A percentile compares a stretch with the other conserved stretches of the same genome.
Evolutionary conservation across 2,329 filamentous ascomycete species (phyloP).

Genomic region (Salinomyces thailandicus): DNA sequence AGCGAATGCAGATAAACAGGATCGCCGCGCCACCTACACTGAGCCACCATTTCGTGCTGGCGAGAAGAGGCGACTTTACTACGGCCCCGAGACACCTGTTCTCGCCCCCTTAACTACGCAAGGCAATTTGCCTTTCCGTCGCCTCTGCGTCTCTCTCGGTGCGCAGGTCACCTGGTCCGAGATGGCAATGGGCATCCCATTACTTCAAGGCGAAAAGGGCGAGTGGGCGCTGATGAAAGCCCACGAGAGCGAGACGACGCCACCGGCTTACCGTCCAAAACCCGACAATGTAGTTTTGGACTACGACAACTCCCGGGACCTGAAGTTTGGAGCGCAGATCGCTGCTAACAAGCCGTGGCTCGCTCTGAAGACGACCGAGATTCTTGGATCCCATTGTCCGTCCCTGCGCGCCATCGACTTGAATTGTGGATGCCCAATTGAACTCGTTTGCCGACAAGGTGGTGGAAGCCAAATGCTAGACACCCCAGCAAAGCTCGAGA

Average conservation of each 20-base stretch:
- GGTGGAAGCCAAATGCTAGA: constrained; percentile 91
- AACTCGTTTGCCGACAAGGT: constrained; percentile 79
- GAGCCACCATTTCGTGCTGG: constrained; percentile 82
- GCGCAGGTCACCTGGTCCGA: constrained; percentile 94
- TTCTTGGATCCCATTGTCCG: constrained; percentile 64
- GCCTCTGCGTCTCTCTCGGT: constrained; percentile 79
- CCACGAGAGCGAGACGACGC: constrained; percentile 67
- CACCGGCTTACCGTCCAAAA: constrained; percentile 55
- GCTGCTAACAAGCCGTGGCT: constrained; percentile 87
- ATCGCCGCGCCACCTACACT: constrained; percentile 68
- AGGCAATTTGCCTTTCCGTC: constrained; percentile 87
- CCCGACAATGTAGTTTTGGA: constrained; percentile 50
- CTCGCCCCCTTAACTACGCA: constrained; percentile 94
- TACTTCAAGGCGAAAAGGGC: constrained; percentile 78
- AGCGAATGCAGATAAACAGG: constrained; percentile 40
- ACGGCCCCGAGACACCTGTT: constrained; percentile 83
- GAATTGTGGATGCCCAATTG: constrained; percentile 96
- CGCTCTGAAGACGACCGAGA: constrained; percentile 78
- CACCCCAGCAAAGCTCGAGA: constrained; percentile 74
- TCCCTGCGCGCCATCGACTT: constrained; percentile 83
- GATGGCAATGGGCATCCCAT: constrained; percentile 87
- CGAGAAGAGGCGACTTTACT: constrained; percentile 89
- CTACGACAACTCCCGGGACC: constrained; percentile 73
- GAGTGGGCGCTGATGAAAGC: constrained; percentile 95
- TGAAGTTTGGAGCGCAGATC: constrained; percentile 87